Evolutionary conservation across 306 rosid genomes (phyloP).

Genomic region (Malus sieversii): DNA sequence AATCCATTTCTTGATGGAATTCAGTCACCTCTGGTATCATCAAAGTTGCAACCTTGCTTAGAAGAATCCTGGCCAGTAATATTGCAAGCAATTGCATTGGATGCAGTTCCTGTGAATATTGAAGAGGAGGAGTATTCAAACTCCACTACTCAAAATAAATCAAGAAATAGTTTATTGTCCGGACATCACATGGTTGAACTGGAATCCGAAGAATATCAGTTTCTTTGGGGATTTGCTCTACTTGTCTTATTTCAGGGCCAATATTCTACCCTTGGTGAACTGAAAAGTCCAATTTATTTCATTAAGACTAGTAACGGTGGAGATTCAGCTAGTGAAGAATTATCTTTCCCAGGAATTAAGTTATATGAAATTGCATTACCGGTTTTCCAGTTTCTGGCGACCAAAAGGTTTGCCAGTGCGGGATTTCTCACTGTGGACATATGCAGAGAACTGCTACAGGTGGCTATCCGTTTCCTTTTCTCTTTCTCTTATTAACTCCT

Average conservation of each 20-base stretch:
- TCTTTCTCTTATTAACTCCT: slow-evolving; percentile 3
- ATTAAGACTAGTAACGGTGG: slow-evolving; percentile 33
- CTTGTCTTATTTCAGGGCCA: slow-evolving; percentile 70
- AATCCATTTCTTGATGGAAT: slow-evolving; percentile 84
- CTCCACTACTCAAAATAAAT: slow-evolving; percentile 20
- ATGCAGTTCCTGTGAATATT: slow-evolving; percentile 70
- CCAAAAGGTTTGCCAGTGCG: slow-evolving; percentile 52
- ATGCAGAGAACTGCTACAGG: slow-evolving; percentile 87
- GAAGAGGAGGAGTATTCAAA: slow-evolving; percentile 36
- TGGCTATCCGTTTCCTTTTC: slow-evolving; percentile 23
- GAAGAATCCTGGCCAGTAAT: slow-evolving; percentile 99
- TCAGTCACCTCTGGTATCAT: slow-evolving; percentile 69
- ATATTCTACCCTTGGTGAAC: slow-evolving; percentile 39
- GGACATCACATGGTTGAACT: slow-evolving; percentile 85
- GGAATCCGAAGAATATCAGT: slow-evolving; percentile 57
- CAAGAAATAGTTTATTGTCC: slow-evolving; percentile 36
- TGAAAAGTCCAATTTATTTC: slow-evolving; percentile 40
- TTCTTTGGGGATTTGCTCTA: slow-evolving; percentile 86
- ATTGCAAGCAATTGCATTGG: slow-evolving; percentile 89
- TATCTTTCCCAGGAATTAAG: slow-evolving; percentile 43
- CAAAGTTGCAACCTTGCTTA: slow-evolving; percentile 70
- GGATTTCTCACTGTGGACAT: slow-evolving; percentile 63
- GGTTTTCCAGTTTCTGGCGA: slow-evolving; percentile 71
- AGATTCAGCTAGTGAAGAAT: slow-evolving; percentile 39
- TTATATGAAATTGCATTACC: slow-evolving; percentile 71